phyloP scores from a whole-genome alignment of 2,329 filamentous ascomycete genomes.

The Fusarium odoratissimum region DNA sequence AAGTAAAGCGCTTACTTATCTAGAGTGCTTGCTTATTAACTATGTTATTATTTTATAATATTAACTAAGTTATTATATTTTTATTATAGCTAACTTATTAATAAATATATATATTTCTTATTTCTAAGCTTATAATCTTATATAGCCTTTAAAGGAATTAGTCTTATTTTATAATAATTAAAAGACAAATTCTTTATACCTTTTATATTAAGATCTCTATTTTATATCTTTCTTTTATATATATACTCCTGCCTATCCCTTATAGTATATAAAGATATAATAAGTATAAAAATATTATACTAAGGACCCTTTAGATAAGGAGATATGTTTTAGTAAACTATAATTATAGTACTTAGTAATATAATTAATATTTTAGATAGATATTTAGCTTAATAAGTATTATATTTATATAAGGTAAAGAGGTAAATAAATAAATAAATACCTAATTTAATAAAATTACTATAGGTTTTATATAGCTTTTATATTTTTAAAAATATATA shows the following conservation, averaged over 20 bases:
- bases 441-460: not conserved
- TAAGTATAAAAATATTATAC: not conserved
- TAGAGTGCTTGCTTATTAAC: no score
- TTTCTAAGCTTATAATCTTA: not conserved
- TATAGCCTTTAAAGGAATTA: not conserved
- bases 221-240: not conserved
- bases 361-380: not conserved
- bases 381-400: not conserved
- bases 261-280: not conserved
- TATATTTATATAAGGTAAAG: fast-evolving
- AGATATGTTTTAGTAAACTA: not conserved
- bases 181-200: not conserved
- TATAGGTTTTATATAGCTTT: not conserved
- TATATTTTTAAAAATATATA: not conserved
- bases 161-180: not conserved
- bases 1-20: no score
- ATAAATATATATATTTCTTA: not conserved
- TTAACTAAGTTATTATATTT: no score
- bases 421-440: no score
- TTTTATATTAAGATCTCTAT: not conserved
- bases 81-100: not conserved
- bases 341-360: not conserved
- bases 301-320: not conserved
- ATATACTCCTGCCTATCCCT: not conserved
- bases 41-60: no score